phyloP scores from a whole-genome alignment of 371 early-diverging fungal species.

The Mortierella sp. region DNA sequence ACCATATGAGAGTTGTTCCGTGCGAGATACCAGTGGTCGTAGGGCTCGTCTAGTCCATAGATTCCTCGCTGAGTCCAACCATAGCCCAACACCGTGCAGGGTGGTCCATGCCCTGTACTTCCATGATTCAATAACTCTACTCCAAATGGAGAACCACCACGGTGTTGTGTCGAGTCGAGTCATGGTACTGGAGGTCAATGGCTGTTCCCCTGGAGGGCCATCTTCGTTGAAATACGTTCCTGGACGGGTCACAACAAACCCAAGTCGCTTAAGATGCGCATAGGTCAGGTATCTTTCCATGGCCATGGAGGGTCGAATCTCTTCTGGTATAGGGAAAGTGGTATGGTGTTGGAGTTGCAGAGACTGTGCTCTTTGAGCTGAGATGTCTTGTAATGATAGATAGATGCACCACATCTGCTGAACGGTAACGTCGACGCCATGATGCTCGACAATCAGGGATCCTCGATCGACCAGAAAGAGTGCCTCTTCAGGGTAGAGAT shows the following conservation, averaged over 20 bases:
- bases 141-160: slow-evolving; percentile 9
- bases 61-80: neutral
- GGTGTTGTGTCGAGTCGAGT: neutral
- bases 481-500: slow-evolving; percentile 62
- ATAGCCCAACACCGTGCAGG: slow-evolving; percentile 3
- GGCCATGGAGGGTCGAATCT: slow-evolving; percentile 8
- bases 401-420: slow-evolving; percentile 45
- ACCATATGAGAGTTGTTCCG: slow-evolving; percentile 24
- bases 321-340: too few relatives aligned
- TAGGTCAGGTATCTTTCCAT: slow-evolving; percentile 51
- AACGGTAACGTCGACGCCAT: slow-evolving; percentile 25
- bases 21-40: slow-evolving; percentile 28
- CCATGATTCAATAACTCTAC: neutral
- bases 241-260: slow-evolving; percentile 57
- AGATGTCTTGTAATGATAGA: slow-evolving; percentile 3
- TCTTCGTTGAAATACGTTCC: slow-evolving; percentile 22
- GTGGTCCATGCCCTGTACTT: neutral
- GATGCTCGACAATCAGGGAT: slow-evolving; percentile 43
- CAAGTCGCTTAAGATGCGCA: slow-evolving; percentile 63
- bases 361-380: too few relatives aligned
- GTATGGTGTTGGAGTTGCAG: too few relatives aligned
- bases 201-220: neutral
- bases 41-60: neutral
- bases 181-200: neutral
- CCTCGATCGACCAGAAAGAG: slow-evolving; percentile 62